Conservation (phyloP, 768 basidiomycete genomes). For the Hericium erinaceus region DNA sequence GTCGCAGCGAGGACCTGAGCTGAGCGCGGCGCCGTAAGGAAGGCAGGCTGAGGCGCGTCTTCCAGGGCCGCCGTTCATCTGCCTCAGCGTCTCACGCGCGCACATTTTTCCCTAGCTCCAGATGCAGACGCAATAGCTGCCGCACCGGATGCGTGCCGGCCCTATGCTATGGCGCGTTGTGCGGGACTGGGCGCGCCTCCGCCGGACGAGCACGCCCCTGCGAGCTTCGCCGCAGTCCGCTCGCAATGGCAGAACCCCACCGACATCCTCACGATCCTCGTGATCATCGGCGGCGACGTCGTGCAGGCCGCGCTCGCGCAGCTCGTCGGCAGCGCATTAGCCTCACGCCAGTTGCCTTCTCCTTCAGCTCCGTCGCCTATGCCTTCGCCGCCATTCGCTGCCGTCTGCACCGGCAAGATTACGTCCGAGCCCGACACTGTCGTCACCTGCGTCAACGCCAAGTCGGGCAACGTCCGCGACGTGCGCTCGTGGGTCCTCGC, state of each 20-base stretch:
- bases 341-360: constrained; percentile 23
- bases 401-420: constrained; percentile 19
- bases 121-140: too few relatives aligned
- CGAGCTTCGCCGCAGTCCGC: background rate
- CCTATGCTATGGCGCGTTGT: too few relatives aligned
- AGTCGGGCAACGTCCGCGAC: constrained; percentile 17
- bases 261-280: constrained; percentile 20
- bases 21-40: too few relatives aligned
- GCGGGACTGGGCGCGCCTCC: too few relatives aligned
- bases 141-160: too few relatives aligned
- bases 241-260: constrained; percentile 19
- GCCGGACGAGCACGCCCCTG: too few relatives aligned
- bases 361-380: constrained; percentile 27
- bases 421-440: constrained; percentile 21
- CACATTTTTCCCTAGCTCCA: too few relatives aligned
- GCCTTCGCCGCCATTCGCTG: constrained; percentile 19
- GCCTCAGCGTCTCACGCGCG: too few relatives aligned
- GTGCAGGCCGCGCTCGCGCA: constrained; percentile 24
- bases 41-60: too few relatives aligned
- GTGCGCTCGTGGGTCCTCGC: constrained; percentile 22
- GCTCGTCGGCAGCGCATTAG: constrained; percentile 11
- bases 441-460: constrained; percentile 16
- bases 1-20: too few relatives aligned
- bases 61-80: too few relatives aligned
- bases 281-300: constrained; percentile 25